These are phyloP conservation scores for Incumbomyces delicatus DNA, from an alignment of 2,329 filamentous ascomycete genomes.

Conservation along the genomic window DNA sequence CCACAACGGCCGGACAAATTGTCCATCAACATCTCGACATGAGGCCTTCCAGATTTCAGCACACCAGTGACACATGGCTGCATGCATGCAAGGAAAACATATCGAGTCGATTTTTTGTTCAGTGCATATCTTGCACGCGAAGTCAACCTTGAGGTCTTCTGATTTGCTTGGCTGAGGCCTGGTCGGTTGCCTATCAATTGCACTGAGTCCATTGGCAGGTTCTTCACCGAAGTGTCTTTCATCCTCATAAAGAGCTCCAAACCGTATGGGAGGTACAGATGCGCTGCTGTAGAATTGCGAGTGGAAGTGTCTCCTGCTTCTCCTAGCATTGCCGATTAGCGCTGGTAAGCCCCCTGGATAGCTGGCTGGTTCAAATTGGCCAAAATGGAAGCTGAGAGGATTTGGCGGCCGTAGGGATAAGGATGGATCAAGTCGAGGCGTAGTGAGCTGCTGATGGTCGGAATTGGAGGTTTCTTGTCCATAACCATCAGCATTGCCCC, in stretches of 20 bases:
- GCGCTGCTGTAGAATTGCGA: constrained; percentile 1
- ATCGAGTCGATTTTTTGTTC: constrained; percentile 20
- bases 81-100: constrained; percentile 19
- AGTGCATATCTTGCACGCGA: constrained; percentile 17
- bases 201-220: constrained; percentile 6
- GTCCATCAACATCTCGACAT: neutral
- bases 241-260: neutral
- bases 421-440: too few relatives aligned
- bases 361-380: neutral
- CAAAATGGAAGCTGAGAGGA: too few relatives aligned
- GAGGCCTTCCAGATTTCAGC: constrained; percentile 7
- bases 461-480: neutral
- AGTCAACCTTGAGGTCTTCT: constrained; percentile 16
- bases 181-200: constrained; percentile 16
- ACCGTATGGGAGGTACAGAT: neutral
- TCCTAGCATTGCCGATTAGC: neutral
- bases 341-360: neutral
- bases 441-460: neutral
- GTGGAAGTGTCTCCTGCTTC: neutral
- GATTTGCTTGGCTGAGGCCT: constrained; percentile 9
- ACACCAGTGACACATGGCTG: constrained; percentile 19
- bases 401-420: too few relatives aligned
- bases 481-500: neutral
- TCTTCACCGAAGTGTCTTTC: neutral
- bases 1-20: neutral